These are phyloP conservation scores for Penicillium daleae DNA, from an alignment of 495 filamentous ascomycete genomes.

Conservation along the genomic window DNA sequence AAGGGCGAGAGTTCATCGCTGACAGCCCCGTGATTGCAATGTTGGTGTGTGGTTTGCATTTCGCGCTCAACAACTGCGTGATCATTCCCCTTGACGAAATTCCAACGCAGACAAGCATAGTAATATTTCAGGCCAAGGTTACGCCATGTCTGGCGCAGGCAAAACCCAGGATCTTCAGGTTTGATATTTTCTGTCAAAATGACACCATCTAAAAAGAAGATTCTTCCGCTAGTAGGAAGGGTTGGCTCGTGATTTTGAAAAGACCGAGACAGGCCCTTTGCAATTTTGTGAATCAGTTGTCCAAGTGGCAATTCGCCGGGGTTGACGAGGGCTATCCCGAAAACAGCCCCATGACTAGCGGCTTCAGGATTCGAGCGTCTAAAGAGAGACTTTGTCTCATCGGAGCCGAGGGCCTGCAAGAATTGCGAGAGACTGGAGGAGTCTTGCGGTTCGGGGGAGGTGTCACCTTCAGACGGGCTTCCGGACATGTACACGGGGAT, in stretches of 20 bases:
- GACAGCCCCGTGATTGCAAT: background rate
- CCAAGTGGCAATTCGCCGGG: slow-evolving; percentile 23
- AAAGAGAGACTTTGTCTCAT: slow-evolving; percentile 6
- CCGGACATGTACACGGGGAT: slow-evolving; percentile 32
- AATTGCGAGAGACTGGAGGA: slow-evolving; percentile 18
- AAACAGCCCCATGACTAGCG: slow-evolving; percentile 13
- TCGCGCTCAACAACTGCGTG: background rate
- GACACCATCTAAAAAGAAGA: slow-evolving; percentile 40
- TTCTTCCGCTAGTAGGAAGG: slow-evolving; percentile 26
- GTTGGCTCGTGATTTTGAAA: slow-evolving; percentile 4
- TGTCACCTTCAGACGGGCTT: background rate
- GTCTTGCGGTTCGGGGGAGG: background rate
- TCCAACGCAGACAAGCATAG: slow-evolving; percentile 43
- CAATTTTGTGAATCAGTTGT: slow-evolving; percentile 30
- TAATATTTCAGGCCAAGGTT: slow-evolving; percentile 35
- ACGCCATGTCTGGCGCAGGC: slow-evolving; percentile 38
- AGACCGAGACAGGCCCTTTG: slow-evolving; percentile 16
- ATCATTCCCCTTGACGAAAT: background rate
- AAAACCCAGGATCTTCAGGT: slow-evolving; percentile 28
- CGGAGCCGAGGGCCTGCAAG: slow-evolving; percentile 21
- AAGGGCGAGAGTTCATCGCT: background rate
- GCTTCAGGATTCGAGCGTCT: slow-evolving; percentile 33
- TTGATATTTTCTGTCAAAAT: slow-evolving; percentile 25
- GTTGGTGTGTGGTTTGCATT: background rate
- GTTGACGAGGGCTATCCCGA: slow-evolving; percentile 32